These are phyloP conservation scores for Maudiozyma pseudohumilis DNA, from an alignment of 805 yeast genomes.

Conservation along the genomic window DNA sequence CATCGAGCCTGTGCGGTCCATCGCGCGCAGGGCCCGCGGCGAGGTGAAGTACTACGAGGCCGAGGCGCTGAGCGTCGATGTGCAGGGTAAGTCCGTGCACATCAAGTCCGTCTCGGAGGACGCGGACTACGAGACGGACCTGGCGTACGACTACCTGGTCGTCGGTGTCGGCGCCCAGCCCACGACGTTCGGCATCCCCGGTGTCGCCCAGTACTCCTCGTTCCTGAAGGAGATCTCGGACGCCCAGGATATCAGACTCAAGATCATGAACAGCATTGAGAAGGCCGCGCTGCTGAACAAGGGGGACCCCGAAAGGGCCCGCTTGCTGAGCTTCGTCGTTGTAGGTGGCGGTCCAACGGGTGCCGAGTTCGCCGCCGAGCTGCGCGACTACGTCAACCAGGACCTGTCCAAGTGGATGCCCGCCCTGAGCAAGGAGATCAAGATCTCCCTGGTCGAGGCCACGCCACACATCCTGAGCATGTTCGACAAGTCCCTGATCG, in stretches of 20 bases:
- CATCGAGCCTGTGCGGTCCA: constrained; percentile 84
- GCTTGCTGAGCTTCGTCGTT: constrained; percentile 79
- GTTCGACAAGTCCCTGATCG: constrained; percentile 58
- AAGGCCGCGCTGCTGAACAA: constrained; percentile 74
- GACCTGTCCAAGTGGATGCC: constrained; percentile 88
- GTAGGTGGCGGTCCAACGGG: constrained; percentile 99
- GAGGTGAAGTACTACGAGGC: constrained; percentile 83
- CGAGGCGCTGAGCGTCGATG: constrained; percentile 77
- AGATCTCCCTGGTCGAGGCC: constrained; percentile 82
- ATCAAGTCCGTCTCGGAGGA: constrained; percentile 49
- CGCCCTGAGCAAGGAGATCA: constrained; percentile 67
- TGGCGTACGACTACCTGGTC: constrained; percentile 71
- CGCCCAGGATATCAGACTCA: constrained; percentile 72
- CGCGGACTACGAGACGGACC: constrained; percentile 36
- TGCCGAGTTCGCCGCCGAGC: constrained; percentile 94
- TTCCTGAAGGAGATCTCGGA: constrained; percentile 87
- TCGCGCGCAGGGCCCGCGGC: constrained; percentile 69
- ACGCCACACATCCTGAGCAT: constrained; percentile 75
- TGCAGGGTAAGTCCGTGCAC: constrained; percentile 51
- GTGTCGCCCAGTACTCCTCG: constrained; percentile 80
- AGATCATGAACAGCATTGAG: constrained; percentile 80
- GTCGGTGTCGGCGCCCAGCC: constrained; percentile 94
- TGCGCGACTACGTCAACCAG: constrained; percentile 88
- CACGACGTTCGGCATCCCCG: constrained; percentile 90
- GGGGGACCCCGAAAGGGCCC: constrained; percentile 65